Base-by-base conservation (phyloP, 2,329 filamentous ascomycete genomes). In the Mycosphaerella sp. region DNA sequence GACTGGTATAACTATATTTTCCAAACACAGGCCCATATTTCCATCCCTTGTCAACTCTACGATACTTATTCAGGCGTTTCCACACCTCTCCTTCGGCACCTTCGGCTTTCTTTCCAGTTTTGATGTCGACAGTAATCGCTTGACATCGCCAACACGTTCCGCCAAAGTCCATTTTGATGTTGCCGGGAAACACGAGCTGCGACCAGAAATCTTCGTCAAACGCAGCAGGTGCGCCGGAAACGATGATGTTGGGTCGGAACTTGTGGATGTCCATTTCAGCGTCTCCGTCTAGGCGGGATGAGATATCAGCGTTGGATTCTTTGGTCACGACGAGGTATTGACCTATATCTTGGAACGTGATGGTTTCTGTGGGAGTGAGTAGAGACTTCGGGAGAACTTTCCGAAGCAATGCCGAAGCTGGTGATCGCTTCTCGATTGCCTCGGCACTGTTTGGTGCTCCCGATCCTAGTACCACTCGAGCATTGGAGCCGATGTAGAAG, bases 181-280 rank as follows among this genome's bases (percentile, higher is more conserved):
- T 27, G 2, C 35, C 28, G 14, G 21, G 21, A 25, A 52, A 53
- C 18, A 41, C 28, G 8, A 52, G 17, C 41, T 65, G 63, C 2
- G 59, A 65, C 72, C 72, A 74, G 50, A 64, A 73, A 52, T 74
- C 71, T 55, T 74, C 72, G 43, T 74, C 70, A 66, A 69, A 75
- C 0, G 66, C 44, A 16, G 66, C 51, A 1, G 64, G 60, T 1
- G 72, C 70, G 36, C 72, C 73, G 4, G 63, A 60, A 14, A 76
- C 54, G 27, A 76, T 67, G 45, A 75, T 70, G 53, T 75, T 75
- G 6, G 73, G 73, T 1, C 73, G 62, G 57, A 75, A 75, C 44
- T 75, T 75, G 6, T 66, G 68, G 30, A 52, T 46, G 37, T 52
- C 37, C 49, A 47, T 52, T 2, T 37, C 25, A 16, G 25, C 13